A percentile compares a stretch with the other conserved stretches of the same genome.
These are phyloP conservation scores for Chaetomium sp. DNA, from an alignment of 2,329 filamentous ascomycete species.

Conservation along the genomic window DNA sequence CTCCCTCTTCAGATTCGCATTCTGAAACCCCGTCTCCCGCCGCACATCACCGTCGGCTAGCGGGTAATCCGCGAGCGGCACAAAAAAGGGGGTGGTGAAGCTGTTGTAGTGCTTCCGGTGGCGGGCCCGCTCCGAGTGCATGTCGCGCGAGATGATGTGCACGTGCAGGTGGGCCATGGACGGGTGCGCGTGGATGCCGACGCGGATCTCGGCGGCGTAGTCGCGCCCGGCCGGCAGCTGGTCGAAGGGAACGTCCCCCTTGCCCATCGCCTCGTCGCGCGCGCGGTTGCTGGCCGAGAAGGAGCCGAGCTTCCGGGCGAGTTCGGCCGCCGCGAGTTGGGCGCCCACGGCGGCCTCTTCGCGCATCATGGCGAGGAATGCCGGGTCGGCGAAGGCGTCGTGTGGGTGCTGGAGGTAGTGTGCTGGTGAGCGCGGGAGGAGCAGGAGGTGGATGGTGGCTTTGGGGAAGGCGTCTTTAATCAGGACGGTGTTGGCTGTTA, in stretches of 20 bases:
- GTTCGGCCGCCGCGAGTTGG: constrained; percentile 69
- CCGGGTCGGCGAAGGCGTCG: constrained; percentile 69
- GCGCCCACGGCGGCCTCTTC: constrained; percentile 64
- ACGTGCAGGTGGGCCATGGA: constrained; percentile 93
- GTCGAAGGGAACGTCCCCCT: constrained; percentile 63
- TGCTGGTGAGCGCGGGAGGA: constrained; percentile 72
- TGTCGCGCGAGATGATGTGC: constrained; percentile 82
- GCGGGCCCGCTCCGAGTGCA: constrained; percentile 70
- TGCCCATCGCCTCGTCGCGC: constrained; percentile 64
- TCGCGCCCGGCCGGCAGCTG: constrained; percentile 71
- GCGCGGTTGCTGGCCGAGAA: constrained; percentile 64
- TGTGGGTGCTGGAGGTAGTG: constrained; percentile 72
- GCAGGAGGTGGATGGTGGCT: constrained; percentile 77
- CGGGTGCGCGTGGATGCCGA: constrained; percentile 83
- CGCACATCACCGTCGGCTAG: constrained; percentile 66
- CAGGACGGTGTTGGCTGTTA: constrained; percentile 69
- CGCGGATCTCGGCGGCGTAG: constrained; percentile 73
- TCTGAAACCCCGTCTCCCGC: constrained; percentile 54
- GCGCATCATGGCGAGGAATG: constrained; percentile 67
- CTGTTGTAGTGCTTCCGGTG: constrained; percentile 90
- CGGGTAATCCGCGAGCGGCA: constrained; percentile 78
- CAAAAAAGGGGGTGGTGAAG: constrained; percentile 83
- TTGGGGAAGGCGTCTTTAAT: constrained; percentile 89
- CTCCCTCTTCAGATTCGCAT: constrained; percentile 63
- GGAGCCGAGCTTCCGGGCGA: constrained; percentile 68